Conservation (phyloP, 192 early-diverging fungal species). For the Backusella westeae region DNA sequence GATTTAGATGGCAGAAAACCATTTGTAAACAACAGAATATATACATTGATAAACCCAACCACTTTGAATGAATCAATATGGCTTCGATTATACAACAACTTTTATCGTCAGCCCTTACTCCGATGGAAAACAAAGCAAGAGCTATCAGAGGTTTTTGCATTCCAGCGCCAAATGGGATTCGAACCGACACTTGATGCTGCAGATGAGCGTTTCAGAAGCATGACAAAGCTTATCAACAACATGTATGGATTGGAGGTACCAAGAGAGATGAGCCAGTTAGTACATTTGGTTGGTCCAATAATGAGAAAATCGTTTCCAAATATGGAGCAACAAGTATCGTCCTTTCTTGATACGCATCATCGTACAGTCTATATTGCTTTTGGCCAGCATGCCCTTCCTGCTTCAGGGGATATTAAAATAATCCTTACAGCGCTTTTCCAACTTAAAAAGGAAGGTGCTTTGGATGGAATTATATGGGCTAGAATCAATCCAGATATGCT, state of each 20-base stretch:
- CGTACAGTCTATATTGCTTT: slow-evolving; percentile 34
- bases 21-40: not conserved
- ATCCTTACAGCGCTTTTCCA: slow-evolving; percentile 13
- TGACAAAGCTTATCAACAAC: slow-evolving; percentile 22
- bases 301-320: slow-evolving; percentile 16
- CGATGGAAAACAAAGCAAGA: not conserved
- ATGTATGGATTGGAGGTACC: slow-evolving; percentile 22
- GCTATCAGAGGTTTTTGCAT: not conserved
- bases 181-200: not conserved
- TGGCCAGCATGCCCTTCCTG: slow-evolving; percentile 18
- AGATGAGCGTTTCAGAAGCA: not conserved
- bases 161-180: not conserved
- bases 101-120: not conserved
- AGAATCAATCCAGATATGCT: not conserved
- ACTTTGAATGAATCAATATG: not conserved
- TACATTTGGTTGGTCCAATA: slow-evolving; percentile 33
- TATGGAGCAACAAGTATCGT: not conserved
- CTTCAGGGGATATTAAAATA: not conserved
- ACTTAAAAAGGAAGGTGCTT: slow-evolving; percentile 1
- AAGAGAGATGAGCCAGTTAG: slow-evolving; percentile 17
- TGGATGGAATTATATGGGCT: slow-evolving; percentile 40
- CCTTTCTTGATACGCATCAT: slow-evolving; percentile 24
- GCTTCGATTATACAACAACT: not conserved
- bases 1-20: not conserved
- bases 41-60: not conserved